phyloP scores from a whole-genome alignment of 805 yeast genomes.

The Candida berthetii region DNA sequence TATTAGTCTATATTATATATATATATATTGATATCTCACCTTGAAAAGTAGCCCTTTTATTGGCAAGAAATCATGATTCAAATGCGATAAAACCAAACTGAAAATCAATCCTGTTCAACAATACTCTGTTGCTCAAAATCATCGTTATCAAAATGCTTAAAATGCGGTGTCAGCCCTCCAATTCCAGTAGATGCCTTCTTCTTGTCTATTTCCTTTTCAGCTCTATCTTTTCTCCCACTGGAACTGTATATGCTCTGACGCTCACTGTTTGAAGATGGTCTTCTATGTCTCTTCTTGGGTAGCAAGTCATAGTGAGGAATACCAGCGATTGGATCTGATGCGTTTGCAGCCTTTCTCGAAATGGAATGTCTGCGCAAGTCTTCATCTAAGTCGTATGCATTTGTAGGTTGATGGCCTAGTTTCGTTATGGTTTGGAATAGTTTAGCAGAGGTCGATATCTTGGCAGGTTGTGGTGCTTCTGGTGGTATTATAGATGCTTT shows the following conservation, averaged over 20 bases:
- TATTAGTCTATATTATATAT: too few relatives aligned
- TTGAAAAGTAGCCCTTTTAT: too few relatives aligned
- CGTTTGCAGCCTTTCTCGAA: conserved; percentile 33
- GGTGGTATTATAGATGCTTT: neutral
- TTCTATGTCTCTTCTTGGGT: neutral
- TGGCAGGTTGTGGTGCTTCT: too few relatives aligned
- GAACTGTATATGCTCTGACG: neutral
- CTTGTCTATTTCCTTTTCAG: neutral
- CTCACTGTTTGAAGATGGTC: neutral
- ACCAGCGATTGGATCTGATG: conserved; percentile 41
- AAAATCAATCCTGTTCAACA: too few relatives aligned
- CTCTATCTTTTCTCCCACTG: neutral
- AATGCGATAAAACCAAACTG: too few relatives aligned
- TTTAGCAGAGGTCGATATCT: neutral
- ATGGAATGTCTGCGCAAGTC: conserved; percentile 31
- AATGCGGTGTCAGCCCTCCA: neutral
- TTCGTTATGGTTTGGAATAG: neutral
- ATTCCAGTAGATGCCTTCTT: neutral
- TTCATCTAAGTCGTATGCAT: conserved; percentile 22
- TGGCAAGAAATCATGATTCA: too few relatives aligned
- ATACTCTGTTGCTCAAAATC: conserved; percentile 9
- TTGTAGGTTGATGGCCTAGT: conserved; percentile 4
- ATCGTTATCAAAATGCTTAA: conserved; percentile 7
- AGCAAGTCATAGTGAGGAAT: conserved; percentile 23
- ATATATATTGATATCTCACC: too few relatives aligned